phyloP scores from a whole-genome alignment of 371 early-diverging fungal genomes.

The Catenaria anguillulae region DNA sequence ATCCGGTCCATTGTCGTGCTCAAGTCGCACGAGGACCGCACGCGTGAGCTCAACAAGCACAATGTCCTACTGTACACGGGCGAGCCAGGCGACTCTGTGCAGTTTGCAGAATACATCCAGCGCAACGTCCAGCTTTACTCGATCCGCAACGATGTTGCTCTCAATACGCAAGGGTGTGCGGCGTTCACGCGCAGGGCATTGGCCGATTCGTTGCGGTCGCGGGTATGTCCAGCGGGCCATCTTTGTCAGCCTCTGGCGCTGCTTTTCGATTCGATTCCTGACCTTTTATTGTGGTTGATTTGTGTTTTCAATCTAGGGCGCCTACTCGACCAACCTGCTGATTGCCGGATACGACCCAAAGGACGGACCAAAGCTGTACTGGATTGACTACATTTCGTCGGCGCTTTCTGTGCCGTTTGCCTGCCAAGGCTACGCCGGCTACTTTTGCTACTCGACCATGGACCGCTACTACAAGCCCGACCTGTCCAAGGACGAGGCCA shows the following conservation, averaged over 20 bases:
- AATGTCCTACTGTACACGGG: slow-evolving; percentile 73
- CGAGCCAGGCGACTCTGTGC: slow-evolving; percentile 85
- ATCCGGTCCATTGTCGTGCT: slow-evolving; percentile 81
- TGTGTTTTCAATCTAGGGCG: slow-evolving; percentile 10
- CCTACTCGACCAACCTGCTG: slow-evolving; percentile 79
- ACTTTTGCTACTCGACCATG: slow-evolving; percentile 79
- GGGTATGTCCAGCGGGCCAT: slow-evolving; percentile 52
- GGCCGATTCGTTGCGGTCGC: slow-evolving; percentile 68
- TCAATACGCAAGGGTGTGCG: slow-evolving; percentile 67
- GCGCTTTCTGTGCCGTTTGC: slow-evolving; percentile 69
- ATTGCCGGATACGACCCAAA: slow-evolving; percentile 71
- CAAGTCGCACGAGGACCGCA: slow-evolving; percentile 81
- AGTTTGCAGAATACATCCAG: slow-evolving; percentile 92
- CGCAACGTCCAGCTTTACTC: slow-evolving; percentile 80
- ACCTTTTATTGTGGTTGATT: neutral
- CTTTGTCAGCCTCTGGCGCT: slow-evolving; percentile 1
- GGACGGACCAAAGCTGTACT: slow-evolving; percentile 61
- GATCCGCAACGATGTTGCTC: slow-evolving; percentile 61
- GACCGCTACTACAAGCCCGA: slow-evolving; percentile 81
- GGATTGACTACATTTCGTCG: slow-evolving; percentile 84
- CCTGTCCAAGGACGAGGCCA: slow-evolving; percentile 68
- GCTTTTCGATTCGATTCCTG: neutral
- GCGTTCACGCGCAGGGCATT: slow-evolving; percentile 72
- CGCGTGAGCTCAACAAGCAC: slow-evolving; percentile 61
- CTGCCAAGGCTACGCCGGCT: slow-evolving; percentile 85